These are phyloP conservation scores for Willaertia magna DNA, from an alignment of 208 protist species.

Conservation along the genomic window DNA sequence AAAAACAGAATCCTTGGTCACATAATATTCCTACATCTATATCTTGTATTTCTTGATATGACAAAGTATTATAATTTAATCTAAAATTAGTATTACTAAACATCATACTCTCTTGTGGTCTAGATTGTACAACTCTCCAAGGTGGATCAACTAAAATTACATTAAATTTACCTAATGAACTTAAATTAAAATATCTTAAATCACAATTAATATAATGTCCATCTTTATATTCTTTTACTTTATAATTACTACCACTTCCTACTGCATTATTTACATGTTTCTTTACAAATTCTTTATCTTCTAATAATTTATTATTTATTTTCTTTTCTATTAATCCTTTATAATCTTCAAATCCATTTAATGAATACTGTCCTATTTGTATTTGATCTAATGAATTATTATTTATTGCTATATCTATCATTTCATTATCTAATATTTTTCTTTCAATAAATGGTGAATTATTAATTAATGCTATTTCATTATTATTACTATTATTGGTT, in stretches of 20 bases:
- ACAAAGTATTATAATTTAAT: constrained; percentile 24
- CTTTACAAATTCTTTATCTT: too few relatives aligned
- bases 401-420: too few relatives aligned
- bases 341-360: too few relatives aligned
- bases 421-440: too few relatives aligned
- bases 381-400: too few relatives aligned
- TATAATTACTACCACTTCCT: neutral
- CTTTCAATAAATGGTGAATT: too few relatives aligned
- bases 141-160: constrained; percentile 35
- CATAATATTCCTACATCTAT: constrained; percentile 25
- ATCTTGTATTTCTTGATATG: constrained; percentile 32
- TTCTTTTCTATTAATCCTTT: too few relatives aligned
- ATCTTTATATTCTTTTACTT: neutral
- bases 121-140: constrained; percentile 20
- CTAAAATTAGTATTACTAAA: constrained; percentile 23
- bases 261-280: neutral
- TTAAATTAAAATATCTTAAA: constrained; percentile 27
- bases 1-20: constrained; percentile 27
- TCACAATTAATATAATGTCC: constrained; percentile 26
- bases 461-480: too few relatives aligned
- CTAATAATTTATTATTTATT: too few relatives aligned
- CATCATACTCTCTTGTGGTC: constrained; percentile 20
- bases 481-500: too few relatives aligned
- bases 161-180: constrained; percentile 28
- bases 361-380: too few relatives aligned